Percentiles rank a stretch among this genome's conserved stretches.
Evolutionary conservation across 164 flowering plant genomes (phyloP).

Genomic region (grape (Vitis vinifera)): DNA sequence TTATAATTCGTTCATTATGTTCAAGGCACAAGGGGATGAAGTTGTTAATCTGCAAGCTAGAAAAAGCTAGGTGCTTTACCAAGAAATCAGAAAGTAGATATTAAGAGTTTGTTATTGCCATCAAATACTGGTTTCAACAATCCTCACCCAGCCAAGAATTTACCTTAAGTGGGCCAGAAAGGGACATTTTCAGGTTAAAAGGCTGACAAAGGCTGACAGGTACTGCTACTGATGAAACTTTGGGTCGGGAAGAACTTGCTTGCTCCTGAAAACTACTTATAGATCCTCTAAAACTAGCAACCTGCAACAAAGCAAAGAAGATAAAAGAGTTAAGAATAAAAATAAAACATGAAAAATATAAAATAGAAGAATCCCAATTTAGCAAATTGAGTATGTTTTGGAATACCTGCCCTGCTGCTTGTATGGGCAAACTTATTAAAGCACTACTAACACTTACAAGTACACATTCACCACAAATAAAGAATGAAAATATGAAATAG

Average conservation of each 20-base stretch:
- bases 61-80: neutral
- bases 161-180: constrained; percentile 81
- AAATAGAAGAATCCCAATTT: too few relatives aligned
- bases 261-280: constrained; percentile 92
- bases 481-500: too few relatives aligned
- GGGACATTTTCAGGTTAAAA: constrained; percentile 56
- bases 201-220: constrained; percentile 69
- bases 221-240: constrained; percentile 55
- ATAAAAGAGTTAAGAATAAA: neutral
- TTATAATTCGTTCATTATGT: too few relatives aligned
- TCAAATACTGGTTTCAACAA: neutral
- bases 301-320: constrained; percentile 44
- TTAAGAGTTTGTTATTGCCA: neutral
- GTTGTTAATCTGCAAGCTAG: neutral
- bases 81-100: neutral
- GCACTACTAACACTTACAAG: too few relatives aligned
- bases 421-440: too few relatives aligned
- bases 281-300: constrained; percentile 85
- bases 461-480: too few relatives aligned
- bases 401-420: too few relatives aligned
- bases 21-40: neutral
- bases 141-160: constrained; percentile 6
- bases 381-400: too few relatives aligned
- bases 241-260: constrained; percentile 62
- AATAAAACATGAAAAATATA: neutral